Conservation (phyloP, 148 eudicot species). For the Dysphania ambrosioides region DNA sequence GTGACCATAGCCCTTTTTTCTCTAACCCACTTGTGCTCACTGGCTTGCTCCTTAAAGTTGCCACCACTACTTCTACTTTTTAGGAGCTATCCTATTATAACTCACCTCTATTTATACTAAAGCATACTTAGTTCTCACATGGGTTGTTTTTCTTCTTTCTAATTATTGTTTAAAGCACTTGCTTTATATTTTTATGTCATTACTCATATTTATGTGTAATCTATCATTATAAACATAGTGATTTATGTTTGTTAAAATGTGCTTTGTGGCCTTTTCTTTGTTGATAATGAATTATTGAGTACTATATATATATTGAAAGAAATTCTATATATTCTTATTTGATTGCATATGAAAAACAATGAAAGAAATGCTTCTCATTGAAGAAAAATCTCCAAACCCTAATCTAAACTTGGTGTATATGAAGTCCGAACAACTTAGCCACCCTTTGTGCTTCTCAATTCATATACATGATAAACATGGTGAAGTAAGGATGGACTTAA, state of each 20-base stretch:
- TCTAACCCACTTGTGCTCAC: constrained; percentile 57
- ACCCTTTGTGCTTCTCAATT: too few relatives aligned
- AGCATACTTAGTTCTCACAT: constrained; percentile 22
- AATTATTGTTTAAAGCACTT: not conserved
- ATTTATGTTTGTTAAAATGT: not conserved
- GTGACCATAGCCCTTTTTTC: constrained; percentile 73
- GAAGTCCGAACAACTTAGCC: too few relatives aligned
- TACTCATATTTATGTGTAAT: not conserved
- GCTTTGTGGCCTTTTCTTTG: too few relatives aligned
- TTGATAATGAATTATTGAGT: too few relatives aligned
- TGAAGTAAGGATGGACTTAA: too few relatives aligned
- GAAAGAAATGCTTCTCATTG: too few relatives aligned
- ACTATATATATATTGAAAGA: too few relatives aligned
- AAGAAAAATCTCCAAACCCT: too few relatives aligned
- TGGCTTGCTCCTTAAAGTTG: constrained; percentile 57
- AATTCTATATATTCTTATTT: too few relatives aligned
- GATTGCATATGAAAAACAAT: too few relatives aligned
- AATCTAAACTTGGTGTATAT: too few relatives aligned
- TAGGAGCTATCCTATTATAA: not conserved
- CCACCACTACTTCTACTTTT: constrained; percentile 19
- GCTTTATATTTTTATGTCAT: not conserved
- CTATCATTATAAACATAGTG: not conserved
- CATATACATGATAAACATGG: too few relatives aligned
- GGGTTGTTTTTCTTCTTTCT: constrained; percentile 10
- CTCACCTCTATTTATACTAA: not conserved